Conservation (phyloP, 2,329 filamentous ascomycete genomes). For the Cladophialophora carrionii region DNA sequence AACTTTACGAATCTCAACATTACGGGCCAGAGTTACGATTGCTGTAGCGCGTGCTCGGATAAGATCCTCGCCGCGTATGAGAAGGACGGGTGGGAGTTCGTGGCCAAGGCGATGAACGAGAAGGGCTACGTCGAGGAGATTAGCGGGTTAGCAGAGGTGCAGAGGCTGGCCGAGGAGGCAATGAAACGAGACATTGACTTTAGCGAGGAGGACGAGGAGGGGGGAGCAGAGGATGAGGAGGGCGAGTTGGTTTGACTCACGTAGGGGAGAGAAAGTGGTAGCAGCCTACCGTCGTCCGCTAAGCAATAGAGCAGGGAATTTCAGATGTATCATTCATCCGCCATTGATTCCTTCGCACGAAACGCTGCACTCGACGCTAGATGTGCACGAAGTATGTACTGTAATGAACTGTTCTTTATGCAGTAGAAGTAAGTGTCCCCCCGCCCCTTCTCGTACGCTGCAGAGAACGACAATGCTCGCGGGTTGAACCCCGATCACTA, state of each 20-base stretch:
- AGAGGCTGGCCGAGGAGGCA: conserved; percentile 51
- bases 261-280: not conserved
- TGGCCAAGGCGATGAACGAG: conserved; percentile 62
- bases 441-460: no score
- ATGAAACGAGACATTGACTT: conserved; percentile 50
- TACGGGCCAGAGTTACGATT: conserved; percentile 61
- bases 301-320: not conserved
- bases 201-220: conserved; percentile 43
- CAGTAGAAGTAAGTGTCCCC: no score
- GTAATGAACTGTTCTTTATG: not conserved
- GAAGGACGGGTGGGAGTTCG: conserved; percentile 62
- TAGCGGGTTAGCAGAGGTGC: conserved; percentile 62
- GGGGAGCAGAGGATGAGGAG: conserved; percentile 39
- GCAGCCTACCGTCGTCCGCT: not conserved
- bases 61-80: conserved; percentile 58
- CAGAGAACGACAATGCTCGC: not conserved
- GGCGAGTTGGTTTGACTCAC: conserved; percentile 43
- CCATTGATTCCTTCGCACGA: not conserved
- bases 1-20: conserved; percentile 63
- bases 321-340: not conserved
- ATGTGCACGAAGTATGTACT: not conserved
- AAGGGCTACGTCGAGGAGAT: conserved; percentile 66
- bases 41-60: conserved; percentile 65
- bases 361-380: not conserved
- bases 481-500: not conserved